Conservation (phyloP, 225 moss, liverwort and hornwort species). For the Takakia lepidozioides region DNA sequence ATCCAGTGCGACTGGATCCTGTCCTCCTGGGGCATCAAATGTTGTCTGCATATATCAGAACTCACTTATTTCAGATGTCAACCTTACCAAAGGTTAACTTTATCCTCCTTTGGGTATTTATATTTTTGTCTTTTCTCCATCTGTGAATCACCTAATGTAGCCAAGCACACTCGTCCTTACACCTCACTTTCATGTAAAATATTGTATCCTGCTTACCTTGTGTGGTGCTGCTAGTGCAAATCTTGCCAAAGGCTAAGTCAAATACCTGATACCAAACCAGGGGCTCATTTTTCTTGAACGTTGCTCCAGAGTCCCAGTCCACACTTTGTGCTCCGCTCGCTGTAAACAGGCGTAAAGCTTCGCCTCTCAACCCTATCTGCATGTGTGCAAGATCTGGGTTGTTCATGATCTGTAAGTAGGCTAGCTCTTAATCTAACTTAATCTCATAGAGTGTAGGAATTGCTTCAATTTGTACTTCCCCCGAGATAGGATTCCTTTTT, state of each 20-base stretch:
- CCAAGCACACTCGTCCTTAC: too few relatives aligned
- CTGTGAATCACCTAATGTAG: too few relatives aligned
- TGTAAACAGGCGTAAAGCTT: conserved; percentile 29
- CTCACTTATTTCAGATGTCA: too few relatives aligned
- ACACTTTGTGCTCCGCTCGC: conserved; percentile 33
- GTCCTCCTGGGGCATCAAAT: conserved; percentile 64
- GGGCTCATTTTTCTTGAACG: conserved; percentile 21
- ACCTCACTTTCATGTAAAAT: background rate
- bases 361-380: conserved; percentile 80
- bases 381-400: background rate
- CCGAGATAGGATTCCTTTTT: too few relatives aligned
- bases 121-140: too few relatives aligned
- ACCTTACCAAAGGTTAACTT: too few relatives aligned
- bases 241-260: background rate
- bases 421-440: too few relatives aligned
- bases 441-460: too few relatives aligned
- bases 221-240: background rate
- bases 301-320: conserved; percentile 36
- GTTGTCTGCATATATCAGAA: conserved; percentile 30
- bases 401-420: too few relatives aligned
- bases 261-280: conserved; percentile 81
- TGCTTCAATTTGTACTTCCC: too few relatives aligned
- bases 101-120: too few relatives aligned
- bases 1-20: conserved; percentile 49
- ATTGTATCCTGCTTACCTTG: background rate